Evolutionary conservation across 176 grass and related monocot genomes (phyloP).

Genomic region (Thinopyrum elongatum): DNA sequence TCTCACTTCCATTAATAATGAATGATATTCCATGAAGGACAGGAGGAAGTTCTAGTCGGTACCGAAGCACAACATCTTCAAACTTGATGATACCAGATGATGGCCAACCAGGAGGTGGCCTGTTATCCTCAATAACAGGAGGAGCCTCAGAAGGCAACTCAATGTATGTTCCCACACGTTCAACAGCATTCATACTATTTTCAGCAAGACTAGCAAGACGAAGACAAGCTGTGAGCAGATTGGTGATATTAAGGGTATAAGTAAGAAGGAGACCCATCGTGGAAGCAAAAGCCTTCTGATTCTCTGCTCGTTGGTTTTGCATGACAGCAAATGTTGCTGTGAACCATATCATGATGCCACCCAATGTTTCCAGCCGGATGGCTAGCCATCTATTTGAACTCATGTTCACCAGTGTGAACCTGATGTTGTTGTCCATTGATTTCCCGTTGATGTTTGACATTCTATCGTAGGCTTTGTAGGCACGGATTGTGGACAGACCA

Average conservation of each 20-base stretch:
- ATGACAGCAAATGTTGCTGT: conserved; percentile 96
- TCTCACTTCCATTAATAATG: conserved; percentile 89
- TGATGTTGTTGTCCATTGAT: conserved; percentile 99
- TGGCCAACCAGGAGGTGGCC: conserved; percentile 93
- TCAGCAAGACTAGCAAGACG: conserved; percentile 97
- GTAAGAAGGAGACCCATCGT: conserved; percentile 97
- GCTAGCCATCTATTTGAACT: conserved; percentile 90
- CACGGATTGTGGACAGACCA: conserved; percentile 93
- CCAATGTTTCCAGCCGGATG: conserved; percentile 97
- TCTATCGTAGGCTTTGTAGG: conserved; percentile 97
- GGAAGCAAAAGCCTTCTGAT: conserved; percentile 94
- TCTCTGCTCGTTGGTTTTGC: conserved; percentile 90
- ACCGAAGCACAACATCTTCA: conserved; percentile 88
- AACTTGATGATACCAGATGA: conserved; percentile 80
- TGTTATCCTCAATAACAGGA: conserved; percentile 80
- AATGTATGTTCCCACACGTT: conserved; percentile 86
- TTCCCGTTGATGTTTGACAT: conserved; percentile 89
- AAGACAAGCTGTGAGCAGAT: conserved; percentile 74
- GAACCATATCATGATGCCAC: conserved; percentile 98
- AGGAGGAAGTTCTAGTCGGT: conserved; percentile 90
- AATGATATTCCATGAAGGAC: conserved; percentile 98
- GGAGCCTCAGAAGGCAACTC: conserved; percentile 93
- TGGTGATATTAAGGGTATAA: conserved; percentile 96
- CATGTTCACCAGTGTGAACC: conserved; percentile 94
- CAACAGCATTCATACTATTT: conserved; percentile 99